These are phyloP conservation scores for Gastrodia elata DNA, from an alignment of 106 monocot genomes.

Conservation along the genomic window DNA sequence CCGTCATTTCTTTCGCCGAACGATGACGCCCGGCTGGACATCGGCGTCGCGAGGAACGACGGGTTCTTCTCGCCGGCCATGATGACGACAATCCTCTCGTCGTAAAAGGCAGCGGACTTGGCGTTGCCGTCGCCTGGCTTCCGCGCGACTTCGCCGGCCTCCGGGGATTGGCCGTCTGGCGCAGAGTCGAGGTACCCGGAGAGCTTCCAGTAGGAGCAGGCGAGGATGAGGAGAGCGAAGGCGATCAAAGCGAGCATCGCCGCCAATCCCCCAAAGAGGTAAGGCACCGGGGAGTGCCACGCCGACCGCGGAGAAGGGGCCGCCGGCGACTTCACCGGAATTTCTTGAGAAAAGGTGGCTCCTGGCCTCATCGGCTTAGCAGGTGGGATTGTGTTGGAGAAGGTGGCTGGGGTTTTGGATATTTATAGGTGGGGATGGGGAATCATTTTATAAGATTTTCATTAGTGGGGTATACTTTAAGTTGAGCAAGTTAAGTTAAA, in stretches of 20 bases:
- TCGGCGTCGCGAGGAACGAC: constrained; percentile 48
- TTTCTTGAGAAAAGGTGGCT: constrained; percentile 1
- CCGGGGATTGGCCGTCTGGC: not conserved
- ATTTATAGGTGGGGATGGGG: not conserved
- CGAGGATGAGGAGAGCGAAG: constrained; percentile 59
- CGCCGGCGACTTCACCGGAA: not conserved
- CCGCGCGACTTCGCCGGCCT: not conserved
- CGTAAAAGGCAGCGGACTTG: constrained; percentile 7
- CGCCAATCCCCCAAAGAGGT: constrained; percentile 58
- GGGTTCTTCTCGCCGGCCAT: constrained; percentile 68
- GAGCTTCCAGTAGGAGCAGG: constrained; percentile 69
- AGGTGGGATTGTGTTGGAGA: not conserved
- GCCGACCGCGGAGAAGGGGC: constrained; percentile 9
- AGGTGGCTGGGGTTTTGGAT: not conserved
- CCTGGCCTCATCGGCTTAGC: not conserved
- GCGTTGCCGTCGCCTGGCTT: not conserved
- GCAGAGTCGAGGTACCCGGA: constrained; percentile 35
- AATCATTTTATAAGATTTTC: too few relatives aligned
- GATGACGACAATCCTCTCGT: constrained; percentile 48
- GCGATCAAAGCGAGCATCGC: constrained; percentile 66
- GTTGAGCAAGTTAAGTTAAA: too few relatives aligned
- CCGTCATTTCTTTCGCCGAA: constrained; percentile 16
- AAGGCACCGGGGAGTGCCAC: constrained; percentile 74
- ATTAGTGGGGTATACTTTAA: too few relatives aligned
- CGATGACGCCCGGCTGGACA: constrained; percentile 41